Evolutionary conservation across 2,329 filamentous ascomycete genomes (phyloP).

Genomic region (Trichoderma afroharzianum): DNA sequence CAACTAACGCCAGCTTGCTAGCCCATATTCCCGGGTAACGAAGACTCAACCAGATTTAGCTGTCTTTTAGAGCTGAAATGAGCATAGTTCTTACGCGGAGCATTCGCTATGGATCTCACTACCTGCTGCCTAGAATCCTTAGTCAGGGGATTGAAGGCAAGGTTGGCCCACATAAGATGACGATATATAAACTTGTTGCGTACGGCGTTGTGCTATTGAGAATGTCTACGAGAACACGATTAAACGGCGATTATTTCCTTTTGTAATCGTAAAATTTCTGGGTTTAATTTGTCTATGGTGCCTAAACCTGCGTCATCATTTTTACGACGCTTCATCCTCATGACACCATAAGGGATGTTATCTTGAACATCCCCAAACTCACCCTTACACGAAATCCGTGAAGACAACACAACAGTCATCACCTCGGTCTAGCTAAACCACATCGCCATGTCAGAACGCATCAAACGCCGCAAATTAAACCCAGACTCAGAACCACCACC

Average conservation of each 20-base stretch:
- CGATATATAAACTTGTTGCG: neutral
- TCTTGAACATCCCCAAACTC: neutral
- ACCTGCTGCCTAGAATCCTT: neutral
- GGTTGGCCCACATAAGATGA: neutral
- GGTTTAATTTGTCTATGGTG: neutral
- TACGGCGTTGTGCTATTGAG: neutral
- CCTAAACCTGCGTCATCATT: neutral
- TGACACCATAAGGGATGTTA: fast-evolving
- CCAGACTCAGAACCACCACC: neutral
- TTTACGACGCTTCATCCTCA: neutral
- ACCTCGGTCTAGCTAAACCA: neutral
- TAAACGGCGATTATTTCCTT: neutral
- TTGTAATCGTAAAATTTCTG: neutral
- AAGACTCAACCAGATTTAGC: neutral
- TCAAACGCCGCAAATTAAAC: neutral
- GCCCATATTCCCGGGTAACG: neutral
- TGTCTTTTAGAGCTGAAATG: neutral
- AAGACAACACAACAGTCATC: neutral
- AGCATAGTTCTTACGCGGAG: neutral
- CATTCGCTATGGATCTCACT: neutral
- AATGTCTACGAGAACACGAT: neutral
- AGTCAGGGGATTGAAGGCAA: neutral
- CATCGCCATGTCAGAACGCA: neutral
- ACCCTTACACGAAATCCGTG: neutral
- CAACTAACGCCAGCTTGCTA: neutral